These are phyloP conservation scores for Aspergillus glaucus DNA, from an alignment of 2,329 filamentous ascomycete genomes.

Conservation along the genomic window DNA sequence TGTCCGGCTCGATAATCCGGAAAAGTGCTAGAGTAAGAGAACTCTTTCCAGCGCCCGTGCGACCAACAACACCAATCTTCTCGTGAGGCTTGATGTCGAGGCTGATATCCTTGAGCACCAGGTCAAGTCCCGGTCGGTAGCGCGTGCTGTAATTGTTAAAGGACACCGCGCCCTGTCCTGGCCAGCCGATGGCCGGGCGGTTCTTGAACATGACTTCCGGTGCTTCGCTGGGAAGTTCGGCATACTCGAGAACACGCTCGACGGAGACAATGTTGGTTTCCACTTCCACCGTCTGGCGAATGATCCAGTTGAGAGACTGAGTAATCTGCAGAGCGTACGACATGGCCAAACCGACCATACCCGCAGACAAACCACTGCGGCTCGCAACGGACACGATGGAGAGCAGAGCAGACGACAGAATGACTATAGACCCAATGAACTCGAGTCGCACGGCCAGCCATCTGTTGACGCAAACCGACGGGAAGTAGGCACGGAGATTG, in stretches of 20 bases:
- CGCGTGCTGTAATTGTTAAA: slow-evolving; percentile 93
- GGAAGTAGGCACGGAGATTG: slow-evolving; percentile 90
- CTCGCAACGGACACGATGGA: slow-evolving; percentile 71
- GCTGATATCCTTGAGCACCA: slow-evolving; percentile 88
- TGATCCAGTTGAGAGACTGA: slow-evolving; percentile 96
- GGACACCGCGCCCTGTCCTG: slow-evolving; percentile 75
- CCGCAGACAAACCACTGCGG: slow-evolving; percentile 58
- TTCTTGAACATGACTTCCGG: slow-evolving; percentile 87
- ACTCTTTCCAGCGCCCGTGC: slow-evolving; percentile 93
- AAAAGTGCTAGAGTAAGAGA: slow-evolving; percentile 89
- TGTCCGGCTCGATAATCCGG: slow-evolving; percentile 83
- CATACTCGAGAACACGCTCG: slow-evolving; percentile 94
- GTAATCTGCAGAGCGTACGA: slow-evolving; percentile 97
- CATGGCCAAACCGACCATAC: slow-evolving; percentile 87
- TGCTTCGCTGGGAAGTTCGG: slow-evolving; percentile 82
- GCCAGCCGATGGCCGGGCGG: slow-evolving; percentile 85
- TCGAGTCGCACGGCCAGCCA: slow-evolving; percentile 95
- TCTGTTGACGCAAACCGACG: slow-evolving; percentile 86
- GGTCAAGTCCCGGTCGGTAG: slow-evolving; percentile 81
- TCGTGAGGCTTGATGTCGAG: slow-evolving; percentile 91
- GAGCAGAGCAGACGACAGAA: slow-evolving; percentile 77
- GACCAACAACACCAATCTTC: slow-evolving; percentile 95
- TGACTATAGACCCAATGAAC: slow-evolving; percentile 91
- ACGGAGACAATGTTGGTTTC: slow-evolving; percentile 99
- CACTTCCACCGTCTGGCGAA: slow-evolving; percentile 97